Base-by-base conservation (phyloP, 1,284 basidiomycete species). In the Apiotrichum laibachii region DNA sequence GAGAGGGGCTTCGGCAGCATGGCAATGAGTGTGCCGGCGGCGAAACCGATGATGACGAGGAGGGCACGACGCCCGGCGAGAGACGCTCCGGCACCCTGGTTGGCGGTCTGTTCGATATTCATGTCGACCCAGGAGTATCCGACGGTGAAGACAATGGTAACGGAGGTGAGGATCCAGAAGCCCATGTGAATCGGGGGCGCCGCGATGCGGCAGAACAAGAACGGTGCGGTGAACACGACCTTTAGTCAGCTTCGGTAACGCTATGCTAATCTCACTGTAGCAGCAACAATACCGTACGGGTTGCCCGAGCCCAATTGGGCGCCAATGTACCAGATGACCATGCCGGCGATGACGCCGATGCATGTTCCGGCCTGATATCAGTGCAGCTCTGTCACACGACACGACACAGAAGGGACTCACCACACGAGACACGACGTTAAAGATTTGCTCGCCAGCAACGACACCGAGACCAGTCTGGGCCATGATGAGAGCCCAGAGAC, bases 401-500 rank as follows among this genome's bases (percentile, higher is more conserved):
- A n/a, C 1, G 43, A 2, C 42, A 16, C 18, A 13, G 15, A 9
- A 7, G 34, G 7, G 4, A 40, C 37, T 50, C 49, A 51, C 50
- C 21, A 85, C 67, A 50, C 85, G 81, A 2, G 79, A 68, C 19
- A 83, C 60, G 58, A 85, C 82, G 55, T 80, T 80, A 65, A 76
- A 81, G 15, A 87, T 80, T 67, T 86, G 85, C 67, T 87, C 85
- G 11, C 85, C 84, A 0, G 82, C 81, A 60, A 82, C 85, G 12
- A 87, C 80, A 45, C 83, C 85, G 50, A 88, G 65, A 1, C 84
- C 84, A 0, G 84, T 85, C 66, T 87, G 86, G 0, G 84, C 68
- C 85, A 86, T 87, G 69, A 87, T 86, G 56, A 86, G 71, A 2
- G 85, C 85, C 85, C 85, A 81, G 70, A 86, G 57, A 76, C 72